Percentiles rank a stretch among this genome's conserved stretches.
These are phyloP conservation scores for Malassezia japonica DNA, from an alignment of 1,284 basidiomycete genomes.

Conservation along the genomic window DNA sequence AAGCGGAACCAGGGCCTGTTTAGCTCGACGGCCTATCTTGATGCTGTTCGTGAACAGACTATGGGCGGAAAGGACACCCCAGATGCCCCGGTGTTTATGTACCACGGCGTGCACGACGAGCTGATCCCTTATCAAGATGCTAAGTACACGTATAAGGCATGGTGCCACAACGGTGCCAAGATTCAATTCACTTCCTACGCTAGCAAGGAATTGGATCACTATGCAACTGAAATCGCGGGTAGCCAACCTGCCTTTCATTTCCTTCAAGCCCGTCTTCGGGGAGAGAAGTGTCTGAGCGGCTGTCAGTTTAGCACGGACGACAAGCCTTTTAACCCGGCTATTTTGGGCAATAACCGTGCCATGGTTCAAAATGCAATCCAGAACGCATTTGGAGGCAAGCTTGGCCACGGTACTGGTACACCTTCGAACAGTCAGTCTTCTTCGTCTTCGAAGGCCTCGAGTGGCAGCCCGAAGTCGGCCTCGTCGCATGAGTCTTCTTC, in stretches of 20 bases:
- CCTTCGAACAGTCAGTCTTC: too few relatives aligned
- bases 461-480: too few relatives aligned
- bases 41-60: not conserved
- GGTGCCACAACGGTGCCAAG: constrained; percentile 2
- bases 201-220: not conserved
- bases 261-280: not conserved
- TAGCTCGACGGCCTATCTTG: not conserved
- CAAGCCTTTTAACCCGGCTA: too few relatives aligned
- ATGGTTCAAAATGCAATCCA: not conserved
- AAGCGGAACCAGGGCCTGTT: not conserved
- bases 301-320: too few relatives aligned
- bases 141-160: not conserved
- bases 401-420: too few relatives aligned
- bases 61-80: not conserved
- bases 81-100: not conserved
- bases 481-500: not conserved
- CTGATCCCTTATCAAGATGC: not conserved
- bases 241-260: not conserved
- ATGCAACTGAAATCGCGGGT: not conserved
- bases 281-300: too few relatives aligned
- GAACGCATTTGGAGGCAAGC: too few relatives aligned
- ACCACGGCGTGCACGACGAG: not conserved
- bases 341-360: too few relatives aligned
- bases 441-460: too few relatives aligned
- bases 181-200: not conserved